phyloP scores from a whole-genome alignment of 129 eudicot species.

The Escallonia herrerae region DNA sequence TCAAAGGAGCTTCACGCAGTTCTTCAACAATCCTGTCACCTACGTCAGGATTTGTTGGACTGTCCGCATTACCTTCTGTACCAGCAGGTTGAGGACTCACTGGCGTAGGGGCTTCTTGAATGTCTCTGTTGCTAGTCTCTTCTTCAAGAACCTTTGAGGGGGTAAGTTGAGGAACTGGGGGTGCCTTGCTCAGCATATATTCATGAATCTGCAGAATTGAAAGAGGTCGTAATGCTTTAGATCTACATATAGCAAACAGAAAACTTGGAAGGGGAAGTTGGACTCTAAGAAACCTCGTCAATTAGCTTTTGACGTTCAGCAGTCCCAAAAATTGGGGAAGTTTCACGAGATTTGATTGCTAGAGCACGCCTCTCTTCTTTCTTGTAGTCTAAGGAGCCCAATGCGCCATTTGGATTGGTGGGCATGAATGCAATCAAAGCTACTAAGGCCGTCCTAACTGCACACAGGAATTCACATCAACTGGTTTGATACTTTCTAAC shows the following conservation, averaged over 20 bases:
- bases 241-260: background rate
- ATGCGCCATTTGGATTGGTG: conserved; percentile 90
- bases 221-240: background rate
- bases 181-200: conserved; percentile 81
- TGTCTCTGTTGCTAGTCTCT: conserved; percentile 12
- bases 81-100: conserved; percentile 28
- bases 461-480: conserved; percentile 8
- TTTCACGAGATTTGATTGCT: conserved; percentile 76
- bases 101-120: conserved; percentile 14
- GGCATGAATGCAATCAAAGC: conserved; percentile 98
- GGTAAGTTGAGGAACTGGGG: conserved; percentile 57
- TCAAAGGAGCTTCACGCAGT: conserved; percentile 30
- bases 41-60: conserved; percentile 16
- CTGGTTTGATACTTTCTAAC: background rate
- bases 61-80: conserved; percentile 21
- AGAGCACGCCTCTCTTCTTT: conserved; percentile 89
- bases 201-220: conserved; percentile 62
- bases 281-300: conserved; percentile 56
- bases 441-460: conserved; percentile 95
- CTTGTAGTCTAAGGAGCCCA: conserved; percentile 83
- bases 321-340: conserved; percentile 74
- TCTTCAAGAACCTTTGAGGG: conserved; percentile 31
- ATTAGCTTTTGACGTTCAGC: conserved; percentile 90
- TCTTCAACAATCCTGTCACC: conserved; percentile 36
- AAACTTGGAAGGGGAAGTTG: background rate